Evolutionary conservation across 179 eudicot genomes (phyloP), one percentile per base, ranked within the genome.

Genomic region (Beta lomatogona): DNA sequence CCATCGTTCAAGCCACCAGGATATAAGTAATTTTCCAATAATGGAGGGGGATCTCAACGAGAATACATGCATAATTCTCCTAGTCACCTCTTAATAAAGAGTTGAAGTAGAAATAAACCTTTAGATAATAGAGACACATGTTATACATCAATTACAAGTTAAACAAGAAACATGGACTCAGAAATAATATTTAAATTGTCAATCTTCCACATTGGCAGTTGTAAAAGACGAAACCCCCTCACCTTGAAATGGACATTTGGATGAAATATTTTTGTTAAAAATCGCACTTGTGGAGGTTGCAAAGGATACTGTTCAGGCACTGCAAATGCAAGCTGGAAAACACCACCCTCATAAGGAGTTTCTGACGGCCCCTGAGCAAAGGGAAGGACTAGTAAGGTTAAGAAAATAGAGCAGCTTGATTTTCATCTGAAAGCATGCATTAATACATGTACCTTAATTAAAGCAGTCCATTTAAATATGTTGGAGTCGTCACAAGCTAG

Each of bases 201-300:
- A 25, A 72, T 72, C 41, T 25, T 9, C 60, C 11, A 55, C 57
- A 53, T 52, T n/a, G 7, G 55, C 9, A 21, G 18, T 50, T 3
- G 9, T 48, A 21, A 71, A 9, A 71, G 21, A 12, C 4, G 6
- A 61, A 67, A 31, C 14, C 74, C 46, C 44, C 68, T 77, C 81
- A 94, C 99, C 97, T 96, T 96, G 81, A 96, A 96, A 86, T 96
- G 99, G 70, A 96, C 98, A 85, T 96, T 96, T 71, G 99, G 97
- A 86, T 96, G 99, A 81, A 96, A 96, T 81, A 96, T 94, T 86
- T 96, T 96, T 81, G 99, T 94, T 72, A 95, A 85, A 88, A 95
- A 95, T 71, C 98, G 88, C 79, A 95, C 98, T 96, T 96, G 99
- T 80, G 98, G 99, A 79, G 99, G 99, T 86, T 94, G 99, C 93